Evolutionary conservation across 257 asterid species (phyloP).

Genomic region (Asclepias syriaca): DNA sequence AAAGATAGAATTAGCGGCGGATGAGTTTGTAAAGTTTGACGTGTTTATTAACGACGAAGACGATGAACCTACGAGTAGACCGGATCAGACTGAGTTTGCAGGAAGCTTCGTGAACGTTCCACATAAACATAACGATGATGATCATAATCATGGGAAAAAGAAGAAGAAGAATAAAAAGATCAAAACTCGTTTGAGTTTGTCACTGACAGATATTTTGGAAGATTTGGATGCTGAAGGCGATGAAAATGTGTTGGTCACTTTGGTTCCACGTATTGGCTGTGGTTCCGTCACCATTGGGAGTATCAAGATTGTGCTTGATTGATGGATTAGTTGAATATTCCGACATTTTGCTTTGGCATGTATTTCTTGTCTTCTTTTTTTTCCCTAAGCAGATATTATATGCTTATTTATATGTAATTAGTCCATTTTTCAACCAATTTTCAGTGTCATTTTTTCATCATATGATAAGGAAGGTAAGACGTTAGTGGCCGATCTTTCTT

Average conservation of each 20-base stretch:
- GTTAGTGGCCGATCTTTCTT: neutral
- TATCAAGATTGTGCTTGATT: conserved; percentile 34
- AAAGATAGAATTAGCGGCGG: conserved; percentile 34
- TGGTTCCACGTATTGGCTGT: conserved; percentile 44
- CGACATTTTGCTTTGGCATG: too few relatives aligned
- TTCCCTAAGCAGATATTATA: too few relatives aligned
- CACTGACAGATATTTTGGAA: conserved; percentile 47
- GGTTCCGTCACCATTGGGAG: conserved; percentile 44
- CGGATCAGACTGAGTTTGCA: conserved; percentile 49
- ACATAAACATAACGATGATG: conserved; percentile 26
- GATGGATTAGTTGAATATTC: neutral
- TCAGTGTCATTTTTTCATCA: neutral
- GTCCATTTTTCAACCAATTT: neutral
- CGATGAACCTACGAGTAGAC: conserved; percentile 33
- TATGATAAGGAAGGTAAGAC: neutral
- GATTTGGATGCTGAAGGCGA: conserved; percentile 58
- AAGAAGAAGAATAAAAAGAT: conserved; percentile 7
- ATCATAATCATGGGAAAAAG: conserved; percentile 16
- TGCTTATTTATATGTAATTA: neutral
- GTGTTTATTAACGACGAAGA: conserved; percentile 64
- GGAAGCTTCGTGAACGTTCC: conserved; percentile 66
- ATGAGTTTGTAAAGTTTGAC: conserved; percentile 43
- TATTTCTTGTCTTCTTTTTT: too few relatives aligned
- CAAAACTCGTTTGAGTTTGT: conserved; percentile 38
- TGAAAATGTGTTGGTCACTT: conserved; percentile 38